A percentile compares a stretch with the other conserved stretches of the same genome.
These are phyloP conservation scores for Tolypocladium inflatum DNA, from an alignment of 2,329 filamentous ascomycete genomes.

Conservation along the genomic window DNA sequence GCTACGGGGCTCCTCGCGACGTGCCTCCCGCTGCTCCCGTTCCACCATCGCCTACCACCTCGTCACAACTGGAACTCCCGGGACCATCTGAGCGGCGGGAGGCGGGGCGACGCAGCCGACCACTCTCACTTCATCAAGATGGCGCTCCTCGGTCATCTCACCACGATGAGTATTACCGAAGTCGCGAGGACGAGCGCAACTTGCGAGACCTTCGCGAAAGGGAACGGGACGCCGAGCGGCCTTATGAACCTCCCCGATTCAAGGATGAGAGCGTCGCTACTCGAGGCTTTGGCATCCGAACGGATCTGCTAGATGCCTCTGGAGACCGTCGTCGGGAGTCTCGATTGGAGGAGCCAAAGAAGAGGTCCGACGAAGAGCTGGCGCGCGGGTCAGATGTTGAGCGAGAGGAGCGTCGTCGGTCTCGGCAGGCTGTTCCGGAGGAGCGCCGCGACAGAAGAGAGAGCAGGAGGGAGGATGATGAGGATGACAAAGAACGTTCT, in stretches of 20 bases:
- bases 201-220: slow-evolving; percentile 32
- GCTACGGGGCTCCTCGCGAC: slow-evolving; percentile 35
- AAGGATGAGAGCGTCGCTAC: slow-evolving; percentile 35
- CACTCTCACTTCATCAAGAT: slow-evolving; percentile 46
- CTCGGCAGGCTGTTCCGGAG: slow-evolving; percentile 13
- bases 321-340: slow-evolving; percentile 27
- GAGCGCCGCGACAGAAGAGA: slow-evolving; percentile 19
- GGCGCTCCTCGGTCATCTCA: slow-evolving; percentile 30
- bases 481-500: slow-evolving; percentile 30
- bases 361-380: slow-evolving; percentile 20
- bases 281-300: slow-evolving; percentile 45
- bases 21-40: slow-evolving; percentile 33
- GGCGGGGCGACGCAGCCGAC: slow-evolving; percentile 24
- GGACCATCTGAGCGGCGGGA: slow-evolving; percentile 10
- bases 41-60: slow-evolving; percentile 22
- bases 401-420: slow-evolving; percentile 17
- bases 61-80: slow-evolving; percentile 10
- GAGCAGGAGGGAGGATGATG: slow-evolving; percentile 18
- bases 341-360: slow-evolving; percentile 17
- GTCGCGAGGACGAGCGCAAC: slow-evolving; percentile 36
- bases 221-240: slow-evolving; percentile 22
- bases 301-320: slow-evolving; percentile 24
- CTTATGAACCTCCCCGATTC: slow-evolving; percentile 23
- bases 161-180: slow-evolving; percentile 38
- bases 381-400: slow-evolving; percentile 17